Evolutionary conservation across 1,139 yeast species (phyloP), one percentile per base, ranked within the genome.

Genomic region (Pichia sp.): DNA sequence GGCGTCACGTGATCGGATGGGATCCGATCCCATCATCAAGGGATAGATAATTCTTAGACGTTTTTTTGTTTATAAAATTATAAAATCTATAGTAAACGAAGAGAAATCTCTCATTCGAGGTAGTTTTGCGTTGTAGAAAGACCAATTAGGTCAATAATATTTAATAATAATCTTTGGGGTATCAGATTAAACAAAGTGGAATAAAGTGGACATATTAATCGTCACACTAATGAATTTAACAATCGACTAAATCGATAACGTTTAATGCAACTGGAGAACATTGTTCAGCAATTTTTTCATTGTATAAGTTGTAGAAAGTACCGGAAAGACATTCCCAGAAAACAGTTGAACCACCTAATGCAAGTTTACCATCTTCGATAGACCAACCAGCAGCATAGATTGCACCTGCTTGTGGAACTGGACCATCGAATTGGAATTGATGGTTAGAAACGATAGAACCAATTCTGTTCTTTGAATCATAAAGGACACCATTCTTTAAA

Each of bases 401-500:
- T 53, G 88, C 72, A 64, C 91, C 93, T 44, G 89, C 88, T 72
- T 83, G 93, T 58, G 91, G 91, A 67, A 88, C 84, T 54, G 91
- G 93, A 62, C 91, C 91, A 60, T 82, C 91, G 58, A 82, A 82
- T 69, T 82, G 91, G 80, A 82, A 81, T 70, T 82, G 91, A 70
- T 82, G 75, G 79, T 80, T 81, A 46, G 89, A 79, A 55, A 82
- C 91, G 63, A 82, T 81, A 46, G 86, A 76, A 60, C 89, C 89
- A 51, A 81, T 67, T 75, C 91, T 79, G 43, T 84, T 84, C 45
- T 67, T 55, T 38, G 73, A 61, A 59, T 82, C 91, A 35, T 68
- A 71, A 60, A 82, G 71, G 47, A 77, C 55, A 56, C 79, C 69
- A 38, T 60, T 69, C 35, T 65, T 59, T 58, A 82, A 71, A 38